Evolutionary conservation across 164 flowering plant genomes (phyloP).

Genomic region (Houttuynia cordata): DNA sequence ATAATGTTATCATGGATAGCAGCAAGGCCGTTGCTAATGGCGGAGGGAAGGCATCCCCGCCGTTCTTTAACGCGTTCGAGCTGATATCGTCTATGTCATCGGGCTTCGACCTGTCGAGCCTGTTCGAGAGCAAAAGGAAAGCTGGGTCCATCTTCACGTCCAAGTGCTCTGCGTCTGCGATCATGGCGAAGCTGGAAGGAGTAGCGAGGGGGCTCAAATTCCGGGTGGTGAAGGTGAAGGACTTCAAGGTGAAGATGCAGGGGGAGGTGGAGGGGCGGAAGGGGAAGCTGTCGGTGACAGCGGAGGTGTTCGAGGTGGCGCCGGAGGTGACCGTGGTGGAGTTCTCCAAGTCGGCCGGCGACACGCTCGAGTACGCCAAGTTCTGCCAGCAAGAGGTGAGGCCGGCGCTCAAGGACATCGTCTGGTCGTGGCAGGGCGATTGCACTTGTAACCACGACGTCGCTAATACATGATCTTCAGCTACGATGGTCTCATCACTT

Average conservation of each 20-base stretch:
- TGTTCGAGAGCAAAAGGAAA: slow-evolving; percentile 48
- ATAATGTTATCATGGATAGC: background rate
- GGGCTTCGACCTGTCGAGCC: slow-evolving; percentile 61
- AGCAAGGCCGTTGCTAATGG: no score
- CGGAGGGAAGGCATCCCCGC: background rate
- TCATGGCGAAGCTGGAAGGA: slow-evolving; percentile 42
- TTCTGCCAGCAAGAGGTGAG: slow-evolving; percentile 58
- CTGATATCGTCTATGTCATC: slow-evolving; percentile 68
- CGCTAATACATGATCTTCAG: background rate
- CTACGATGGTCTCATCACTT: no score
- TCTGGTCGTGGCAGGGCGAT: slow-evolving; percentile 57
- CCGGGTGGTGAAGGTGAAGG: slow-evolving; percentile 30
- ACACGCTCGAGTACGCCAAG: slow-evolving; percentile 53
- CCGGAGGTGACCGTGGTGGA: slow-evolving; percentile 64
- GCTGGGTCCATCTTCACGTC: slow-evolving; percentile 56
- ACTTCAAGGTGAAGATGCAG: slow-evolving; percentile 45
- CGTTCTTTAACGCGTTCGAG: slow-evolving; percentile 62
- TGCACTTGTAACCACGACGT: background rate
- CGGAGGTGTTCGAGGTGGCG: slow-evolving; percentile 74
- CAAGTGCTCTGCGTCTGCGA: slow-evolving; percentile 33
- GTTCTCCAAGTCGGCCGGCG: slow-evolving; percentile 54
- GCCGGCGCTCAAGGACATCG: slow-evolving; percentile 71
- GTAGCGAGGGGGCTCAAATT: slow-evolving; percentile 42
- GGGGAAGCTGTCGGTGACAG: slow-evolving; percentile 51
- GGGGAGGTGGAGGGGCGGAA: slow-evolving; percentile 52